A percentile compares a stretch with the other conserved stretches of the same genome.
phyloP scores from a whole-genome alignment of 805 yeast species.

The Monosporozyma unispora region DNA sequence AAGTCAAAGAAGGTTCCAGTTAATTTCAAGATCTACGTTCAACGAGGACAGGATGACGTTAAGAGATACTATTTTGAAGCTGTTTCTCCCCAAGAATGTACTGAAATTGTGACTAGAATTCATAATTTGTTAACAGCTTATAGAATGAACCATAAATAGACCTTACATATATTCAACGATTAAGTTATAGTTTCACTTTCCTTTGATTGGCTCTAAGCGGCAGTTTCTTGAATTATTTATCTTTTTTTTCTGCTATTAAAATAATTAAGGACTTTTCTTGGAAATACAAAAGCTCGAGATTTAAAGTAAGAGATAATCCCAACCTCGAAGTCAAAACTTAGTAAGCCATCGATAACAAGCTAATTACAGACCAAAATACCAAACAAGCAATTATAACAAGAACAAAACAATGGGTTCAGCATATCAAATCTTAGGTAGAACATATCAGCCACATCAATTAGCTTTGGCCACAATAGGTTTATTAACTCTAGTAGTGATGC shows the following conservation, averaged over 20 bases:
- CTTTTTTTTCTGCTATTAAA: not conserved
- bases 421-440: slow-evolving; percentile 75
- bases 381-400: not conserved
- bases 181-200: not conserved
- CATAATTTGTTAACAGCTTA: slow-evolving; percentile 49
- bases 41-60: slow-evolving; percentile 50
- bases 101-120: slow-evolving; percentile 68
- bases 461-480: slow-evolving; percentile 74
- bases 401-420: slow-evolving; percentile 62
- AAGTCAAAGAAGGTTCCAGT: slow-evolving; percentile 67
- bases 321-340: not conserved
- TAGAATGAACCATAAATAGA: slow-evolving; percentile 32
- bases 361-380: not conserved
- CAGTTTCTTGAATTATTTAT: not conserved
- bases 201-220: not conserved
- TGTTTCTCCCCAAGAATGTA: slow-evolving; percentile 45
- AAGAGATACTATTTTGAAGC: slow-evolving; percentile 89
- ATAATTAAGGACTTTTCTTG: not conserved
- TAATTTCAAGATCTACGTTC: slow-evolving; percentile 73
- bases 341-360: not conserved
- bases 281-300: not conserved
- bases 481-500: slow-evolving; percentile 52
- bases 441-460: slow-evolving; percentile 76
- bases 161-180: not conserved
- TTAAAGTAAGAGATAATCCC: not conserved